Conservation (phyloP, 2,329 filamentous ascomycete species). For the Parastagonospora avenae region DNA sequence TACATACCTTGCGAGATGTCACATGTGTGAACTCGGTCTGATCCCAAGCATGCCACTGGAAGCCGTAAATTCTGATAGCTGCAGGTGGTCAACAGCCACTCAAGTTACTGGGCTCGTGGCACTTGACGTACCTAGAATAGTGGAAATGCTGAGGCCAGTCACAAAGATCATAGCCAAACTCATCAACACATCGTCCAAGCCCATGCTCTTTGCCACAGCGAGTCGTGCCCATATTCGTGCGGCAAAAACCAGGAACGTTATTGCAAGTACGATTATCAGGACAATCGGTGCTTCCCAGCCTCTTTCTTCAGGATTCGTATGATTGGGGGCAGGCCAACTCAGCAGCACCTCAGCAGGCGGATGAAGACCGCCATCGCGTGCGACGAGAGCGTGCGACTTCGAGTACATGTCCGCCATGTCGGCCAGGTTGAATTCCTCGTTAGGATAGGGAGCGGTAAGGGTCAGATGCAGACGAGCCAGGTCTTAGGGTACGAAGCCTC, state of each 20-base stretch:
- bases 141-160: constrained; percentile 36
- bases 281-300: constrained; percentile 52
- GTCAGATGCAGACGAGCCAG: no score
- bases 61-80: constrained; percentile 37
- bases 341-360: constrained; percentile 50
- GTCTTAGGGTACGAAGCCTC: no score
- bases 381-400: constrained; percentile 14
- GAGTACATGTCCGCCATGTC: constrained; percentile 11
- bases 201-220: constrained; percentile 52
- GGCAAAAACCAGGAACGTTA: constrained; percentile 49
- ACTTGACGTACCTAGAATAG: constrained; percentile 29
- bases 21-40: constrained; percentile 30
- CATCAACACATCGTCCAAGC: constrained; percentile 55
- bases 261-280: constrained; percentile 46
- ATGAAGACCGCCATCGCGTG: constrained; percentile 35
- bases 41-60: constrained; percentile 42
- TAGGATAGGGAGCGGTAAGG: no score
- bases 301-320: constrained; percentile 52
- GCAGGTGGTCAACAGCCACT: constrained; percentile 11
- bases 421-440: no score
- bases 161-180: constrained; percentile 49
- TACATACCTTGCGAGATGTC: constrained; percentile 26
- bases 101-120: no score
- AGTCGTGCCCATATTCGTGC: constrained; percentile 56
- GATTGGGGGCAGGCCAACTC: constrained; percentile 56